phyloP scores from a whole-genome alignment of 2,329 filamentous ascomycete species.

The Gnomoniopsis sp. region DNA sequence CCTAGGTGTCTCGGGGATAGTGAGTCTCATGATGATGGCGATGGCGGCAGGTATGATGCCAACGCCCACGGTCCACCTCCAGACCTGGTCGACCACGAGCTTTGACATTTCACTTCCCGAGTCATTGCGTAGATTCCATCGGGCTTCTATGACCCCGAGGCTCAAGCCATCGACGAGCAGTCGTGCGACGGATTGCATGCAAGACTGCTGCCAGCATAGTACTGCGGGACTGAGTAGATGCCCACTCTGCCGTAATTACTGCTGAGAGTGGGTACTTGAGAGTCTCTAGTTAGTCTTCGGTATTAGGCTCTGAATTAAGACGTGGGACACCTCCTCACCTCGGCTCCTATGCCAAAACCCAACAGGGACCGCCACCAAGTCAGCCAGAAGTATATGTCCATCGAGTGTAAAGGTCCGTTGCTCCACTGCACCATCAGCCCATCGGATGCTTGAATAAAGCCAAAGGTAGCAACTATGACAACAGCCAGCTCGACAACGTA shows the following conservation, averaged over 20 bases:
- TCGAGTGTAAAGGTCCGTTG: constrained; percentile 14
- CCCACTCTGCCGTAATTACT: constrained; percentile 27
- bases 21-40: constrained; percentile 44
- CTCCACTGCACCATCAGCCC: background rate
- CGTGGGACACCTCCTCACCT: constrained; percentile 17
- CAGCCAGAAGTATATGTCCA: constrained; percentile 25
- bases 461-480: constrained; percentile 17
- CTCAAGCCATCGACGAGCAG: constrained; percentile 19
- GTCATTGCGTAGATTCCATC: constrained; percentile 2
- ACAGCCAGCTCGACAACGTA: constrained; percentile 18
- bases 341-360: constrained; percentile 28
- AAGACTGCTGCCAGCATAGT: constrained; percentile 27
- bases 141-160: constrained; percentile 14
- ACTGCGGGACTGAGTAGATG: constrained; percentile 25
- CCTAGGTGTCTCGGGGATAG: constrained; percentile 48
- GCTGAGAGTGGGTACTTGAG: constrained; percentile 28
- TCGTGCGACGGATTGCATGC: constrained; percentile 24
- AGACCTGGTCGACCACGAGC: constrained; percentile 41
- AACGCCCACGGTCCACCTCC: constrained; percentile 46
- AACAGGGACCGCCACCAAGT: constrained; percentile 23
- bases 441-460: constrained; percentile 15
- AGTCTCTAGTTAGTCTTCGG: background rate
- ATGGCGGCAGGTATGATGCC: constrained; percentile 43
- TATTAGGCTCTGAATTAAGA: background rate
- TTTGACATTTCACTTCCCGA: constrained; percentile 11